phyloP scores from a whole-genome alignment of 2,329 filamentous ascomycete genomes.

The Epichloe elymi region DNA sequence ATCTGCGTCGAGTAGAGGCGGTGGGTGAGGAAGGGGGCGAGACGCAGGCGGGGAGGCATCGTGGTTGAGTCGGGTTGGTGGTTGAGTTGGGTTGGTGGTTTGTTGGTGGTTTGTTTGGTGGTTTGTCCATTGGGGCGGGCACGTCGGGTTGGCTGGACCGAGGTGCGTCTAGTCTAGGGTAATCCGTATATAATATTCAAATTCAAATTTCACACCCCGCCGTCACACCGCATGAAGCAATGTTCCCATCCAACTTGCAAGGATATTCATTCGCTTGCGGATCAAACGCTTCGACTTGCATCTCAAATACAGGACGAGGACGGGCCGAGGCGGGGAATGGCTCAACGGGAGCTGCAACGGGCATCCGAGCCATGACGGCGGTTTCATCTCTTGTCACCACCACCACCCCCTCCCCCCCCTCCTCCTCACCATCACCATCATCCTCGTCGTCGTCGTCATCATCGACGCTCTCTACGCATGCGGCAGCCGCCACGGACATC shows the following conservation, averaged over 20 bases:
- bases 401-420: too few species aligned
- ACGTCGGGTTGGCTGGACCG: too few species aligned
- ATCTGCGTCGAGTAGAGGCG: slow-evolving; percentile 24
- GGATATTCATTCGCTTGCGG: too few species aligned
- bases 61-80: neutral
- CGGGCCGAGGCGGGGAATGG: neutral
- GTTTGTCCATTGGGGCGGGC: too few species aligned
- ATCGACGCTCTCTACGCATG: neutral
- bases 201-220: too few species aligned
- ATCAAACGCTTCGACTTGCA: neutral
- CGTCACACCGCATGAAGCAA: too few species aligned
- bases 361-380: neutral
- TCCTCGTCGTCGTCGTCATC: neutral
- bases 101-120: too few species aligned
- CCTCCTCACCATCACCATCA: neutral
- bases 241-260: too few species aligned
- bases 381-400: neutral
- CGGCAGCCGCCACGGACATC: neutral
- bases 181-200: too few species aligned
- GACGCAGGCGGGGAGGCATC: slow-evolving; percentile 21
- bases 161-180: too few species aligned
- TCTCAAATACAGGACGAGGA: neutral
- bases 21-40: slow-evolving; percentile 7
- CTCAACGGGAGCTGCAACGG: neutral
- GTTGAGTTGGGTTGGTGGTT: too few species aligned